phyloP scores from a whole-genome alignment of 2,329 filamentous ascomycete species.

The Calonectria naviculata region DNA sequence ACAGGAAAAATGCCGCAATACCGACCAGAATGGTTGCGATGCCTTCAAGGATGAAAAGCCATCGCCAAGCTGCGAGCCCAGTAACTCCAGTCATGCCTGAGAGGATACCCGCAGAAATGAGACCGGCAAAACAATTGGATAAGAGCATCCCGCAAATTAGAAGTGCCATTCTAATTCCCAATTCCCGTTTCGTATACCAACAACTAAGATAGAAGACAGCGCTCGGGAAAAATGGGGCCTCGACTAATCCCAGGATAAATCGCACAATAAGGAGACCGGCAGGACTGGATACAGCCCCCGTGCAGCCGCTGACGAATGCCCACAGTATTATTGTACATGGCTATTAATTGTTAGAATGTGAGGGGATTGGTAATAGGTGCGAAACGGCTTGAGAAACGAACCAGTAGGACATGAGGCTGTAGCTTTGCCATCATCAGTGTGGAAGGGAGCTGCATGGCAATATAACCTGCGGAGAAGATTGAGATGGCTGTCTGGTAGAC shows the following conservation, averaged over 20 bases:
- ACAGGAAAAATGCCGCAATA: neutral
- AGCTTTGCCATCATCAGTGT: neutral
- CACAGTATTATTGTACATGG: neutral
- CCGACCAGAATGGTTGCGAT: neutral
- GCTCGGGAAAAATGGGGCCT: neutral
- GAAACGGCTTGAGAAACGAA: neutral
- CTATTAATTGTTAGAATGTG: neutral
- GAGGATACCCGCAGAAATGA: neutral
- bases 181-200: neutral
- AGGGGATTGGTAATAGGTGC: neutral
- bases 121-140: neutral
- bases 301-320: neutral
- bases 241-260: neutral
- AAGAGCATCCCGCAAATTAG: neutral
- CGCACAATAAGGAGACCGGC: neutral
- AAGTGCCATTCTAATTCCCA: neutral
- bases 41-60: neutral
- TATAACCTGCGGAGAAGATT: neutral
- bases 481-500: neutral
- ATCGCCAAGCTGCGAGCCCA: neutral
- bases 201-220: neutral
- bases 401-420: neutral
- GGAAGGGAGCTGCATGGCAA: neutral
- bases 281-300: neutral
- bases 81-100: neutral